phyloP scores from a whole-genome alignment of 2,329 filamentous ascomycete species.

The Microcyclosporella mali region DNA sequence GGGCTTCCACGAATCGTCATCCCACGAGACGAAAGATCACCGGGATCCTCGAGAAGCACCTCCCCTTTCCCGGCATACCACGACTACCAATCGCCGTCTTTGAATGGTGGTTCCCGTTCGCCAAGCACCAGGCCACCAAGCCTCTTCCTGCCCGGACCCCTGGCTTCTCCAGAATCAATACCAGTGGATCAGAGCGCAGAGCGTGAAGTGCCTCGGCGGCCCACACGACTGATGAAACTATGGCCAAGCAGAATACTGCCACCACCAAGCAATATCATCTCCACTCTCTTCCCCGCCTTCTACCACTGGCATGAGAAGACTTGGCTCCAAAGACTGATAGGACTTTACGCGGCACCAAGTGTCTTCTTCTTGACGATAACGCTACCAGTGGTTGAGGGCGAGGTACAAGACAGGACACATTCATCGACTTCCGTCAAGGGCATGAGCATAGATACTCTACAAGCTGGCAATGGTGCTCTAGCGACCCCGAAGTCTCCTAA shows the following conservation, averaged over 20 bases:
- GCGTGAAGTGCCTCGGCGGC: constrained; percentile 15
- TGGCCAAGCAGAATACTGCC: constrained; percentile 76
- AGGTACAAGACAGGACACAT: constrained; percentile 34
- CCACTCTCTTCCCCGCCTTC: constrained; percentile 81
- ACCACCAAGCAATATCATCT: constrained; percentile 61
- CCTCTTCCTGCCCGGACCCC: constrained; percentile 47
- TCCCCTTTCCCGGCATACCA: constrained; percentile 64
- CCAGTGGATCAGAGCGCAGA: constrained; percentile 29
- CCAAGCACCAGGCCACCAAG: constrained; percentile 42
- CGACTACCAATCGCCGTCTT: constrained; percentile 41
- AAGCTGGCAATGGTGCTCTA: constrained; percentile 11
- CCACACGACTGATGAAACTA: constrained; percentile 51
- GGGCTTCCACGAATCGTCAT: constrained; percentile 39
- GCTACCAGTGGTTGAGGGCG: constrained; percentile 78
- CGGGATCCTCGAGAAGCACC: constrained; percentile 36
- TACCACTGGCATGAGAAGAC: constrained; percentile 74
- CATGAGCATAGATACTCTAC: constrained; percentile 12
- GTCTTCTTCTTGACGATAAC: constrained; percentile 88
- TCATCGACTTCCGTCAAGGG: constrained; percentile 10
- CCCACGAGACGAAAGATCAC: constrained; percentile 28
- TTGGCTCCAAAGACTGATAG: constrained; percentile 77
- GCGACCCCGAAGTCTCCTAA: constrained; percentile 10
- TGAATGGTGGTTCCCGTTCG: constrained; percentile 31
- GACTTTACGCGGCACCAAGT: constrained; percentile 76
- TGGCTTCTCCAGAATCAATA: constrained; percentile 29